phyloP scores from a whole-genome alignment of 116 monocot genomes.

The Trichopus zeylanicus region DNA sequence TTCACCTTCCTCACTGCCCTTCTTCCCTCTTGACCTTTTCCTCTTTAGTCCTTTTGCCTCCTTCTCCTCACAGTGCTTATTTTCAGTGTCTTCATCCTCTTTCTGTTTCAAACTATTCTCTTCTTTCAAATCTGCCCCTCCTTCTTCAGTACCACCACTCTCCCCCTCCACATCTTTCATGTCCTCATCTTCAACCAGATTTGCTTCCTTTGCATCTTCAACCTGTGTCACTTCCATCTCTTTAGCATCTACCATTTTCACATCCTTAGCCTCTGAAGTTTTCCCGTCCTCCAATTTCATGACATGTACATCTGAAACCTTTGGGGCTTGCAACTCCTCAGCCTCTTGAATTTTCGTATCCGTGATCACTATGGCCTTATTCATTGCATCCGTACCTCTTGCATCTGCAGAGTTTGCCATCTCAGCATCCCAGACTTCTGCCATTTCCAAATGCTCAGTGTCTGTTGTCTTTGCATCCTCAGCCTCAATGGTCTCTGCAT shows the following conservation, averaged over 20 bases:
- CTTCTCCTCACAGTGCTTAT: constrained; percentile 9
- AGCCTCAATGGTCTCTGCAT: constrained; percentile 2
- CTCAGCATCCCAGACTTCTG: neutral
- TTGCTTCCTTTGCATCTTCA: neutral
- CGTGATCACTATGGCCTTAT: constrained; percentile 8
- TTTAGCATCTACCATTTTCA: neutral
- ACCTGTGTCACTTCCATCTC: neutral
- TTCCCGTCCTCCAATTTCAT: constrained; percentile 11
- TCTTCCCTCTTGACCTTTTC: constrained; percentile 17
- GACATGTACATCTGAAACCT: no score
- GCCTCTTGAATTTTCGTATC: no score
- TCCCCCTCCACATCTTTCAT: constrained; percentile 4
- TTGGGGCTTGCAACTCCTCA: constrained; percentile 9
- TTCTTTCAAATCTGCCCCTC: constrained; percentile 3
- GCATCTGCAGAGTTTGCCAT: constrained; percentile 5
- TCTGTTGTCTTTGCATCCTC: neutral
- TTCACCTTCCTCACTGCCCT: constrained; percentile 13
- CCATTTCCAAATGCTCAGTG: neutral
- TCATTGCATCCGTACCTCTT: constrained; percentile 7
- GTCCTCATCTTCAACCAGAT: constrained; percentile 6
- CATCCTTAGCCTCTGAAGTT: constrained; percentile 5
- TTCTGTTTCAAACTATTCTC: neutral
- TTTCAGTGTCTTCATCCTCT: constrained; percentile 1
- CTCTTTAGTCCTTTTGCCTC: constrained; percentile 13
- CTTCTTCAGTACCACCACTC: neutral